Evolutionary conservation across 306 rosid genomes (phyloP).

Genomic region (Purshia tridentata): DNA sequence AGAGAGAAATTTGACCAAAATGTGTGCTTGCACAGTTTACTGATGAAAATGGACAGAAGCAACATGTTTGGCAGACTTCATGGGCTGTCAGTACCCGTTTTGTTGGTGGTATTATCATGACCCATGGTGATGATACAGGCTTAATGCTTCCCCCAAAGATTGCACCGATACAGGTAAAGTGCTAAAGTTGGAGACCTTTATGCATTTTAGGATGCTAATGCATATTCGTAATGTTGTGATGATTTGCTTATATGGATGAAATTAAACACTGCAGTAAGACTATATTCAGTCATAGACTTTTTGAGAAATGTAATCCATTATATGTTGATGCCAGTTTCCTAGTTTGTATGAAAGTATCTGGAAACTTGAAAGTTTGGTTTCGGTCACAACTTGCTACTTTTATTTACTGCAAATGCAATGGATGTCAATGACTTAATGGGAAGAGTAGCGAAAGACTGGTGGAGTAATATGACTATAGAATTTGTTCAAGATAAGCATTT

Average conservation of each 20-base stretch:
- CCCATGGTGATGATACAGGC: slow-evolving; percentile 95
- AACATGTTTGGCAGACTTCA: slow-evolving; percentile 92
- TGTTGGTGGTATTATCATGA: slow-evolving; percentile 96
- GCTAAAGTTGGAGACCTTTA: slow-evolving; percentile 38
- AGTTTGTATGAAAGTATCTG: not conserved
- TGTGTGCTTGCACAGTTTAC: slow-evolving; percentile 66
- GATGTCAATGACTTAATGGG: not conserved
- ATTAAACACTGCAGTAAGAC: not conserved
- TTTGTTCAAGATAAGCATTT: not conserved
- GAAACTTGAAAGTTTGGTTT: not conserved
- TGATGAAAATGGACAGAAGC: slow-evolving; percentile 83
- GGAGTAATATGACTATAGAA: not conserved
- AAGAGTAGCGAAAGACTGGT: not conserved
- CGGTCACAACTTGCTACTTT: not conserved
- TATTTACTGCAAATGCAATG: not conserved
- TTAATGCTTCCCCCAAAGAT: slow-evolving; percentile 92
- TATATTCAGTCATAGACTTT: not conserved
- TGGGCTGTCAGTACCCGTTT: slow-evolving; percentile 99
- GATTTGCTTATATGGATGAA: not conserved
- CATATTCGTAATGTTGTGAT: not conserved
- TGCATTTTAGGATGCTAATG: slow-evolving; percentile 4
- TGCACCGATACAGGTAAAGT: slow-evolving; percentile 79
- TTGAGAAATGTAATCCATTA: not conserved
- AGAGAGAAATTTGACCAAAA: slow-evolving; percentile 24
- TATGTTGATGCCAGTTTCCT: not conserved